Evolutionary conservation across 345 rosid genomes (phyloP), one percentile per base, ranked within the genome.

Genomic region (Linum lewisii): DNA sequence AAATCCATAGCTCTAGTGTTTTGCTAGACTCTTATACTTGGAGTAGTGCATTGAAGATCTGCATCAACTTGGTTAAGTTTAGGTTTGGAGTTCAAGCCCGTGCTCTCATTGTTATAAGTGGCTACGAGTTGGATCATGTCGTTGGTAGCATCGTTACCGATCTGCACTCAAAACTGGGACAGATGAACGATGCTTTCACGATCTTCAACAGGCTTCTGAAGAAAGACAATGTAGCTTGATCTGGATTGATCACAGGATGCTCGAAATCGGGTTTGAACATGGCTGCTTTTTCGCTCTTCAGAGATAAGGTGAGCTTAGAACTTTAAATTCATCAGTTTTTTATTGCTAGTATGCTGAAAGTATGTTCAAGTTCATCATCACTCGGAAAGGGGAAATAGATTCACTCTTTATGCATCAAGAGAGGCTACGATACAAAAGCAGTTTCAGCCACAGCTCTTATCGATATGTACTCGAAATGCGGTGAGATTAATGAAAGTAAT

Each of bases 381-480:
- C 73, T 82, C 69, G 71, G 69, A 69, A 66, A 70, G 62, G 87
- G 87, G 6, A 83, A 71, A 38, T 89, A 81, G 64, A 71, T 85
- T 56, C 89, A 83, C 67, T 78, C 81, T 63, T 69, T 84, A 7
- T 79, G 82, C 70, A 55, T 75, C 21, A 87, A 83, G 74, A 67
- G 70, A 44, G 86, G 89, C 22, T 78, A 72, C 58, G 87, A 75
- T 60, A 60, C 73, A 20, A 88, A 84, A 53, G 71, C 69, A 15
- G 74, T 82, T 16, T 71, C 75, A 15, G 50, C 64, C 45, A 79
- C 89, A 5, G 80, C 79, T 45, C 77, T 87, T 0, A 54, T 80
- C 15, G 79, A 82, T 69, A 72, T 83, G 87, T 84, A 84, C 54
- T 73, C 78, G 21, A 87, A 87, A 81, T 76, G 89, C 70, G 91